Conservation (phyloP, 371 early-diverging fungal genomes). For the Mortierella sp. region DNA sequence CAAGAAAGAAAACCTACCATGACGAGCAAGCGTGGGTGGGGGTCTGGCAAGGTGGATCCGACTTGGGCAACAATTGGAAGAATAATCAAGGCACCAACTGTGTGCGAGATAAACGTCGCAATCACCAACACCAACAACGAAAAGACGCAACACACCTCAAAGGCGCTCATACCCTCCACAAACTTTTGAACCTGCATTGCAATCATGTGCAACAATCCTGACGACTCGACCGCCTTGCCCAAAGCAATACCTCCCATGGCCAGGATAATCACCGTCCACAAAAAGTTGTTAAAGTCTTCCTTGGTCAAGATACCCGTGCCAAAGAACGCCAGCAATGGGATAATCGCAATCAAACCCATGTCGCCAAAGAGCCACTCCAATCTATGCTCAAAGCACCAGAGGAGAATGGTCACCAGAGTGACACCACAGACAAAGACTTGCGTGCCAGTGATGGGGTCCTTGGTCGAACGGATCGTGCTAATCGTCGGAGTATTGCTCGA, state of each 20-base stretch:
- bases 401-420: constrained; percentile 74
- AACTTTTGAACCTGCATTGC: constrained; percentile 71
- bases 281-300: constrained; percentile 93
- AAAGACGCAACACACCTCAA: constrained; percentile 75
- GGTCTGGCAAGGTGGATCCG: constrained; percentile 76
- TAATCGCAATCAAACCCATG: constrained; percentile 91
- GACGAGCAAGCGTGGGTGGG: constrained; percentile 91
- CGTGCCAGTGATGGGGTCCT: constrained; percentile 68
- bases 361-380: constrained; percentile 85
- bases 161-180: constrained; percentile 74
- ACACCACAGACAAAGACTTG: constrained; percentile 79
- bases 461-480: constrained; percentile 64
- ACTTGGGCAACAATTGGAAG: constrained; percentile 84
- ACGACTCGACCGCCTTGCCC: constrained; percentile 90
- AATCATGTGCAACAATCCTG: constrained; percentile 84
- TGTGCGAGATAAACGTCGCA: constrained; percentile 95
- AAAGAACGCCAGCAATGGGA: constrained; percentile 94
- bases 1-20: constrained; percentile 71
- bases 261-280: constrained; percentile 94
- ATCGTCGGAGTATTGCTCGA: constrained; percentile 61
- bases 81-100: constrained; percentile 90
- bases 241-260: constrained; percentile 96
- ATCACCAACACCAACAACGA: constrained; percentile 74
- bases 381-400: constrained; percentile 89
- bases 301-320: constrained; percentile 90